Base-by-base conservation (phyloP, 2,329 filamentous ascomycete genomes). In the Alternaria rosae region DNA sequence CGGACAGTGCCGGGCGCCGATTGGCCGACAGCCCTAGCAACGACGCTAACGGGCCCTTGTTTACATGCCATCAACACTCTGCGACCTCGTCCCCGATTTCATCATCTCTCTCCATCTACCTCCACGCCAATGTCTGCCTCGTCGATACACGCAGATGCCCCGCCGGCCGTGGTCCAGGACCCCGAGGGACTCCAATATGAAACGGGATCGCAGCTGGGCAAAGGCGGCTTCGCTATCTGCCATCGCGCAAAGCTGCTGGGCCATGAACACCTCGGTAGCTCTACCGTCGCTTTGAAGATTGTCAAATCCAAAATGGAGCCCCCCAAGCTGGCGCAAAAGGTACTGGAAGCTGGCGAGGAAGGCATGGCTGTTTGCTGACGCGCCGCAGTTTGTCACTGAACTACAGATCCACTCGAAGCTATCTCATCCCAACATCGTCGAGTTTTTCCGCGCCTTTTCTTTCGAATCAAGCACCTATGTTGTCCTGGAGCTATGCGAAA, bases 371-470 rank as follows among this genome's bases (percentile, higher is more conserved):
- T 20, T 35, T 68, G 58, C 74, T 78, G 61, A 78, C 74, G 58
- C 58, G 59, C 51, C 43, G 26, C 67, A 90, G 88, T 91, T 91
- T 78, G 87, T 89, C 58, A 90, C 88, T 3, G 95, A 99, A 80
- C 87, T 99, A 7, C 94, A 98, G 80, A 97, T 99, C 63, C 95
- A 99, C 82, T 97, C 95, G 44, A 99, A 98, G 78, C 94, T 99
- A 89, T 89, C 90, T 60, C 95, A 99, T 76, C 91, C 92, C 55
- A 97, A 97, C 78, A 94, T 99, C 68, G 95, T 99, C 66, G 91
- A 94, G 71, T 99, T 99, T 79, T 89, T 97, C 73, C 89, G 94
- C 70, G 95, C 95, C 32, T 99, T 99, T 77, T 91, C 94, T 12
- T 97, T 94, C 79, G 86, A 93, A 68, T 89, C 88, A 67, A 94